phyloP scores from a whole-genome alignment of 345 rosid species.

The Iberis pinnata region DNA sequence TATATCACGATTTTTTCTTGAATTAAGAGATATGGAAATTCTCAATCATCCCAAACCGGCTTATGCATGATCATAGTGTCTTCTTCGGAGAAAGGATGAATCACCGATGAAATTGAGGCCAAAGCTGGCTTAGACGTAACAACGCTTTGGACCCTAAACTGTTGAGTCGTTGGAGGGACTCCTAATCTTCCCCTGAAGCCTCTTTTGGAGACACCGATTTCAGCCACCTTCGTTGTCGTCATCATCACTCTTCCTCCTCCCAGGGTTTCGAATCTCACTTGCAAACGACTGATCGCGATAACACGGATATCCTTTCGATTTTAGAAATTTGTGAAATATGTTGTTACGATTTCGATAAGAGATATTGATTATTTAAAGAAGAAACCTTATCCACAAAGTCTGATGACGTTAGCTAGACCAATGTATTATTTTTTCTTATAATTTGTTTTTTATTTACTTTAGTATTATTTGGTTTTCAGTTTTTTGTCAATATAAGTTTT shows the following conservation, averaged over 20 bases:
- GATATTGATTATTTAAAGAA: not conserved
- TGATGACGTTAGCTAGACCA: constrained; percentile 12
- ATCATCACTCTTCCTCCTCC: constrained; percentile 56
- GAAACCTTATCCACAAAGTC: constrained; percentile 18
- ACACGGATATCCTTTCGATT: too few species aligned
- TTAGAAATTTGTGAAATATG: not conserved
- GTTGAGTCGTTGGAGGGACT: constrained; percentile 35
- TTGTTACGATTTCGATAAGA: not conserved
- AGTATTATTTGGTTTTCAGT: too few species aligned
- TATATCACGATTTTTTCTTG: too few species aligned
- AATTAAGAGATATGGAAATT: too few species aligned
- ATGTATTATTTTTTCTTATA: too few species aligned
- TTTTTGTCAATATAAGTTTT: too few species aligned
- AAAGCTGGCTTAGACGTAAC: constrained; percentile 23
- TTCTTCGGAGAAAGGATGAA: constrained; percentile 21
- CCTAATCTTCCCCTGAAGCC: constrained; percentile 41
- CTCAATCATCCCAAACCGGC: constrained; percentile 61
- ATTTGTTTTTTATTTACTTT: too few species aligned
- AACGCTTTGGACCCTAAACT: constrained; percentile 26
- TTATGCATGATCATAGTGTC: constrained; percentile 26
- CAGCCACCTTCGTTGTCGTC: constrained; percentile 53
- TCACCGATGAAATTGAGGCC: constrained; percentile 32
- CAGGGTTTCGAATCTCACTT: constrained; percentile 32
- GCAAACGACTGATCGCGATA: too few species aligned
- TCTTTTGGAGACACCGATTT: constrained; percentile 34